A percentile compares a stretch with the other conserved stretches of the same genome.
These are phyloP conservation scores for Galerina marginata DNA, from an alignment of 768 basidiomycete species.

Conservation along the genomic window DNA sequence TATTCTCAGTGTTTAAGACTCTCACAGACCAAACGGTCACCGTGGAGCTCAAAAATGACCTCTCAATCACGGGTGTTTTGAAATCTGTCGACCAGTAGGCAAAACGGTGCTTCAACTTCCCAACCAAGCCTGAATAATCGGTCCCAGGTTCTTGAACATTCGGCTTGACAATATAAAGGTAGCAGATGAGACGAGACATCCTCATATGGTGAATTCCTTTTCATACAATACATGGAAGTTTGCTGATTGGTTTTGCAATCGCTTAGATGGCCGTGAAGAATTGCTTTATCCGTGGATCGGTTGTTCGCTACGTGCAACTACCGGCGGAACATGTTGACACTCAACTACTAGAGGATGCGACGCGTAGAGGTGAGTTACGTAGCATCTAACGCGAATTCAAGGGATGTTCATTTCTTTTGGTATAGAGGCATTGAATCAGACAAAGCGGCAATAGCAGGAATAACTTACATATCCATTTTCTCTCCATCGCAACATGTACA, in stretches of 20 bases:
- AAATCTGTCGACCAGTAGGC: conserved; percentile 95
- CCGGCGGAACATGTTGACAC: conserved; percentile 94
- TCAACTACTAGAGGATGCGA: conserved; percentile 94
- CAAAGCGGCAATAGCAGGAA: conserved; percentile 34
- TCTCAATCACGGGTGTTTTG: conserved; percentile 92
- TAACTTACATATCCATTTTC: not conserved
- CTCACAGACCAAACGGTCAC: conserved; percentile 96
- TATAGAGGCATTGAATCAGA: conserved; percentile 50
- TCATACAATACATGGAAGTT: not conserved
- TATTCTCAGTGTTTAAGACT: conserved; percentile 99
- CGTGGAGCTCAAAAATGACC: conserved; percentile 98
- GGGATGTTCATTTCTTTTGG: conserved; percentile 3
- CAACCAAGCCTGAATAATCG: conserved; percentile 1
- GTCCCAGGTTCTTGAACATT: conserved; percentile 88
- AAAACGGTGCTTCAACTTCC: conserved; percentile 6
- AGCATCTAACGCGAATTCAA: not conserved
- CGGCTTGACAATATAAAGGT: conserved; percentile 93
- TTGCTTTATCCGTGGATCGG: conserved; percentile 98
- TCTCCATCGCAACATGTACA: conserved; percentile 17
- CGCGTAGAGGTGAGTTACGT: conserved; percentile 77
- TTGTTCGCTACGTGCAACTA: conserved; percentile 96
- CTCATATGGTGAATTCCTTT: conserved; percentile 80
- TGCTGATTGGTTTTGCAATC: conserved; percentile 1
- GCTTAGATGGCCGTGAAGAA: conserved; percentile 96
- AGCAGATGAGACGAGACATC: conserved; percentile 89